Percentiles rank a stretch among this genome's conserved stretches.
Evolutionary conservation across 148 eudicot genomes (phyloP).

Genomic region (Salicornia ramosissima): DNA sequence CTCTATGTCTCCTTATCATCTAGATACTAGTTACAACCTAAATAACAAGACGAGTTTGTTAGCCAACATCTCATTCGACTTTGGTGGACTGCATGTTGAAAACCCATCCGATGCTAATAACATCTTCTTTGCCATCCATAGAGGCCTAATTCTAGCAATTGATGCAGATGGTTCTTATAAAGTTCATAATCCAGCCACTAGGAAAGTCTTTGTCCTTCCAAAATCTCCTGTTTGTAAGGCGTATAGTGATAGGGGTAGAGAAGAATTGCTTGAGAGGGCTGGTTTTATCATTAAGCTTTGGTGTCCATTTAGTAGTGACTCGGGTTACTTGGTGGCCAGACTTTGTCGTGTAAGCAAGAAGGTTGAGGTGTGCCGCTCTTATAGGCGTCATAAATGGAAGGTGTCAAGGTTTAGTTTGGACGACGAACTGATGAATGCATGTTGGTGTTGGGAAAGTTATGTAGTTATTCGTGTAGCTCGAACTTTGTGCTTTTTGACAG

Average conservation of each 20-base stretch:
- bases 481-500: slow-evolving; percentile 5
- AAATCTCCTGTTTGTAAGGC: neutral
- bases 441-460: slow-evolving; percentile 10
- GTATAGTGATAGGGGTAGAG: neutral
- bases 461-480: neutral
- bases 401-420: neutral
- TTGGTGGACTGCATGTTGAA: neutral
- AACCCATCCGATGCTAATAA: neutral
- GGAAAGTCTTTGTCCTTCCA: neutral
- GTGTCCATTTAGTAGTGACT: neutral
- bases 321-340: neutral
- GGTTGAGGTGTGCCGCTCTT: neutral
- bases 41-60: no score
- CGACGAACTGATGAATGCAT: slow-evolving; percentile 1
- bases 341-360: slow-evolving; percentile 1
- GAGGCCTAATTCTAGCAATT: neutral
- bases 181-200: neutral
- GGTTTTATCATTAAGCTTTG: neutral
- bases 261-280: neutral
- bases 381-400: neutral
- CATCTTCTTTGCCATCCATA: neutral
- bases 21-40: no score
- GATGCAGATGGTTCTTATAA: neutral
- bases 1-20: no score
- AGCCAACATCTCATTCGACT: no score